Evolutionary conservation across 495 filamentous ascomycete genomes (phyloP), one percentile per base, ranked within the genome.

Genomic region (Friedmanniomyces simplex): DNA sequence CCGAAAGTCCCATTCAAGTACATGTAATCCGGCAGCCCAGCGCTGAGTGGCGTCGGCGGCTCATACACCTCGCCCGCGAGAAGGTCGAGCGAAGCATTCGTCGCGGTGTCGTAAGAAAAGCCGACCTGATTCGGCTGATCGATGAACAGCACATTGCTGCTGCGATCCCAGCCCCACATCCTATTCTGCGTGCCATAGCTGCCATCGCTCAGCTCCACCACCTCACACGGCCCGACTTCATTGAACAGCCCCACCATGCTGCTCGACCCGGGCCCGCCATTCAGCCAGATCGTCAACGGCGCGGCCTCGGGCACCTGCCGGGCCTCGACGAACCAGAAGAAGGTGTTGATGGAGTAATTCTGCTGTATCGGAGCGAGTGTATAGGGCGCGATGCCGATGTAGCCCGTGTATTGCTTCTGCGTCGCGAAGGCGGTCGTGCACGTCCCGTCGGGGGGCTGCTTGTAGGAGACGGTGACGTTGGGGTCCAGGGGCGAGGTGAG

Each of bases 1-100:
- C 57, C 57, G 63, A 86, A 87, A 0, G 85, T 87, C 30, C 85
- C 85, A 63, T 84, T 82, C 24, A 84, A 66, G 51, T 73, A 74
- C 0, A 75, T 78, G 39, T 63, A 70, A 28, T 67, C 51, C 20
- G 73, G 74, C 30, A 70, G 64, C n/a, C 53, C 61, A 10, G 52
- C n/a, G 43, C 67, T 65, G 14, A 49, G 58, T 30, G 45, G 42
- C 20, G 42, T 52, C 0, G 68, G 63, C 14, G 64, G 61, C 30
- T 63, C 41, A 16, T 55, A 47, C 14, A 64, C 24, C 18, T 65
- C 54, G 20, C 55, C 58, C 20, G 66, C 52, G 36, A 71, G 54
- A 2, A 76, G 60, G 55, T 75, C 62, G 34, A 70, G 30, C 4
- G 73, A 65, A 24, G 54, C 70, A 43, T 77, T 74, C 20, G 55